Base-by-base conservation (phyloP, 768 basidiomycete genomes). In the Boletus rubescentipes region DNA sequence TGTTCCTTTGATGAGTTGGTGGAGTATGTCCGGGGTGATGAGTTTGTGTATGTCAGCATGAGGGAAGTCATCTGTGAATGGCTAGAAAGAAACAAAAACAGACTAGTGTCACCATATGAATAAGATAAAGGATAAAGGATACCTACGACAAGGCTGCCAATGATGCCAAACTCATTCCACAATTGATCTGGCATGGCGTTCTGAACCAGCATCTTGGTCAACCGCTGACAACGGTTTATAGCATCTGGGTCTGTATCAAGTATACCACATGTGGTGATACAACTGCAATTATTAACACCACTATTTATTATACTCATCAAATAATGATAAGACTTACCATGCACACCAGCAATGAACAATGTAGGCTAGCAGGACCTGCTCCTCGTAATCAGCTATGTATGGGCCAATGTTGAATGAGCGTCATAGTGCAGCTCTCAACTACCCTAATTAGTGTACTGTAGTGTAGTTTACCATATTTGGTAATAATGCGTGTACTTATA, bases 11-110 rank as follows among this genome's bases (percentile, higher is more conserved):
- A 57, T 44, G 0, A 53, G 48, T 5, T 57, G 51, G 30, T 57
- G 46, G 9, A 57, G 39, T 6, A 57, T 35, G 6, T 57, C 51
- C 0, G 36, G 31, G 1, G 55, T 3, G 2, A 58, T 21, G 15
- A 73, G 54, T 16, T 69, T 46, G 40, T 69, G 61, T 11, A 74
- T 74, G 21, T 75, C 62, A 0, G 73, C 70, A 21, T 47, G 59
- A 0, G 71, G 71, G 36, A 73, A 74, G n/a, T 63, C 45, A n/a
- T 52, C 54, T 0, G 67, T 75, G 36, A 74, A 75, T 7, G 70
- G 70, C 71, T 73, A 23, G n/a, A 30, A 40, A 39, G 16, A 20
- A 29, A 51, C 8, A 37, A 9, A 15, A 38, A 9, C 21, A 32
- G 12, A 36, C 29, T 10, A 11, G 2, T 36, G 9, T 50, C 6